phyloP scores from a whole-genome alignment of 805 yeast species.

The Yarrowia divulgata region DNA sequence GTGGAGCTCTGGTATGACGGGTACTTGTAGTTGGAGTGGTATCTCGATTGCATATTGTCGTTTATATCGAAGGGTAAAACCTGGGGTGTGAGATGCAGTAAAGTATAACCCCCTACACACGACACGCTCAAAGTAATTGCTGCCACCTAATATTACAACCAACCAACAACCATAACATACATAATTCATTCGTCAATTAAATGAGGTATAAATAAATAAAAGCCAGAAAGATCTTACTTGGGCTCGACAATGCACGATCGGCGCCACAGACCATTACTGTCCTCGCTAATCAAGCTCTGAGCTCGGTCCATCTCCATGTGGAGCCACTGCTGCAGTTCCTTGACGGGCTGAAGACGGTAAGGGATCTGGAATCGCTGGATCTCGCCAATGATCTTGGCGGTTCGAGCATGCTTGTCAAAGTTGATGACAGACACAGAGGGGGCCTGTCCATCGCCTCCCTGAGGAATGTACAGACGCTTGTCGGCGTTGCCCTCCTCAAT shows the following conservation, averaged over 20 bases:
- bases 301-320: slow-evolving; percentile 49
- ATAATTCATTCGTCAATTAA: slow-evolving; percentile 20
- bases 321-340: slow-evolving; percentile 50
- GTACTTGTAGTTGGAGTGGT: background rate
- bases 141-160: background rate
- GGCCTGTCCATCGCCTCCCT: slow-evolving; percentile 40
- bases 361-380: slow-evolving; percentile 50
- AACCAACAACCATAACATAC: background rate
- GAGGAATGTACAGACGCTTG: slow-evolving; percentile 39
- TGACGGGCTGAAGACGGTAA: slow-evolving; percentile 42
- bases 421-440: slow-evolving; percentile 46
- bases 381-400: slow-evolving; percentile 47
- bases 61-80: background rate
- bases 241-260: slow-evolving; percentile 52
- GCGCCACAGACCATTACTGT: slow-evolving; percentile 51
- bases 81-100: background rate
- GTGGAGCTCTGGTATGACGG: background rate
- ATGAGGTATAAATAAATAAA: slow-evolving; percentile 32
- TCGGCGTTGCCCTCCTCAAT: slow-evolving; percentile 52
- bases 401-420: slow-evolving; percentile 50
- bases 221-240: slow-evolving; percentile 29
- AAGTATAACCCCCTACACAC: background rate
- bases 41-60: slow-evolving; percentile 9
- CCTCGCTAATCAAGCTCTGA: slow-evolving; percentile 46
- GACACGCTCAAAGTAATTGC: background rate